Base-by-base conservation (phyloP, 176 grass and related monocot species). In the Triticum timopheevii region DNA sequence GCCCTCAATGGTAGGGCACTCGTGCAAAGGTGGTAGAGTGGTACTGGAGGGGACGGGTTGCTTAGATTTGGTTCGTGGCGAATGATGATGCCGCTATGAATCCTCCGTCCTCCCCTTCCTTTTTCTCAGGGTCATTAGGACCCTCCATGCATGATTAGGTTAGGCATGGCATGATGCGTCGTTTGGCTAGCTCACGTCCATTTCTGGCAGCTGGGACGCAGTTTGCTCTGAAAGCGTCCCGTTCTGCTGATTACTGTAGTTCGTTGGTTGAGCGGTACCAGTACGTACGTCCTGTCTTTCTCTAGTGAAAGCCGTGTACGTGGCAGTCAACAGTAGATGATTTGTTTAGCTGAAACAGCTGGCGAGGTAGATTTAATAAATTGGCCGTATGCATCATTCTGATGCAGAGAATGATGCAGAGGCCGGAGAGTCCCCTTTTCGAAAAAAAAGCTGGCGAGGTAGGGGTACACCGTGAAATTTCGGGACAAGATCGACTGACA, bases 1-100 rank as follows among this genome's bases (percentile, higher is more conserved):
- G 47, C 87, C 80, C 87, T 83, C 81, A 70, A 87, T 91, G 68
- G 84, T 84, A 31, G 65, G 85, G 81, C 85, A 80, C 85, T 84
- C 81, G 54, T 22, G 89, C 82, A 79, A 27, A 68, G 42, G 31
- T 73, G 61, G 84, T 25, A 73, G 67, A 15, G 3, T 15, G 1
- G 22, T 19, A 61, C 22, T n/a, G 22, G 22, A 44, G 9, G 31
- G 30, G 42, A 67, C 33, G 33, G 56, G 38, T 16, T 20, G 74
- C n/a, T 80, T 82, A 13, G 68, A 34, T 52, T 65, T 56, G 65
- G 80, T 86, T 80, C 80, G 13, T 33, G 25, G 16, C 6, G 16
- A 54, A 54, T 17, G 6, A 19, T 54, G 50, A 54, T 54, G 7
- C 2, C 16, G 33, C 8, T 4, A 39, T 70, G 24, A 30, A 13